phyloP scores from a whole-genome alignment of 345 rosid genomes.

The Bruguiera parviflora region DNA sequence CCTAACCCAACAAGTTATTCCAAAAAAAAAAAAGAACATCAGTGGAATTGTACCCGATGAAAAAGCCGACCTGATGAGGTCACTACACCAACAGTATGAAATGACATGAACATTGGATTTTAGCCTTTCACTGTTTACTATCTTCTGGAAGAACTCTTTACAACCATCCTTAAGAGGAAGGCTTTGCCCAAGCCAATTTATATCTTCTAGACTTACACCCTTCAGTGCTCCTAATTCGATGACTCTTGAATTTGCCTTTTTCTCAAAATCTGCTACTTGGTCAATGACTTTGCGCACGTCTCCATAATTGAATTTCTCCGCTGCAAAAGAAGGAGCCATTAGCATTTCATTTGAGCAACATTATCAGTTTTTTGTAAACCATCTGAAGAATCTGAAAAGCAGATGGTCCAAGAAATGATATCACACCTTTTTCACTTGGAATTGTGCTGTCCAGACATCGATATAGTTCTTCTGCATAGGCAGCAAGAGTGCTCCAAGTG shows the following conservation, averaged over 20 bases:
- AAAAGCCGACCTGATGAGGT: conserved; percentile 20
- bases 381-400: too few species aligned
- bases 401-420: too few species aligned
- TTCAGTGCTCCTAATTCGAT: conserved; percentile 12
- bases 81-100: conserved; percentile 20
- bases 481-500: too few species aligned
- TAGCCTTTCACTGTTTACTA: conserved; percentile 7
- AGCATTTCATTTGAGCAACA: too few species aligned
- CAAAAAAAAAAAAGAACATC: background rate
- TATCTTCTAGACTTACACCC: conserved; percentile 13
- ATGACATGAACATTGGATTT: conserved; percentile 12
- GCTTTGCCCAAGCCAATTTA: conserved; percentile 11
- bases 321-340: background rate
- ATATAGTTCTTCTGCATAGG: too few species aligned
- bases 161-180: conserved; percentile 11
- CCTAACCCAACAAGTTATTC: background rate
- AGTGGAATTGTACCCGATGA: conserved; percentile 12
- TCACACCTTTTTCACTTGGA: too few species aligned
- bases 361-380: too few species aligned
- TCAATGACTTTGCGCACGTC: conserved; percentile 11
- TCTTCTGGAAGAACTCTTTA: conserved; percentile 12
- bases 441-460: too few species aligned
- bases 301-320: conserved; percentile 1
- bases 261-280: conserved; percentile 14
- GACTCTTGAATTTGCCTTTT: conserved; percentile 15